phyloP scores from a whole-genome alignment of 2,329 filamentous ascomycete genomes.

The Golovinomyces cichoracearum region DNA sequence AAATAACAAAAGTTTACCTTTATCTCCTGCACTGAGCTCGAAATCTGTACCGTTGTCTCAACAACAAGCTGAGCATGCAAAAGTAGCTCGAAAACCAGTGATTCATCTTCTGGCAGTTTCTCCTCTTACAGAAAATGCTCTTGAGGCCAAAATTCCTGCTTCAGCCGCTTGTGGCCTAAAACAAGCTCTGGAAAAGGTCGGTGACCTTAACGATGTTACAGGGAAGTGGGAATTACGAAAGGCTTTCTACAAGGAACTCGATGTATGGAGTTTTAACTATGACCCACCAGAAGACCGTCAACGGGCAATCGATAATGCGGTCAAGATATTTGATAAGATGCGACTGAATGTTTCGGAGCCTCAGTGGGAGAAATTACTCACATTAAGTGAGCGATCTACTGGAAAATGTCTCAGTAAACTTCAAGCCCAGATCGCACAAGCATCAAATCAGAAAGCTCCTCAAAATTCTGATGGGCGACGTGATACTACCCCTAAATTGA shows the following conservation, averaged over 20 bases:
- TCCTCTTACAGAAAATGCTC: conserved; percentile 24
- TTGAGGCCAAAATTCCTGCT: conserved; percentile 26
- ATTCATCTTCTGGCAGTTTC: conserved; percentile 34
- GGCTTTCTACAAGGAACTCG: conserved; percentile 34
- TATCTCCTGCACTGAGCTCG: conserved; percentile 26
- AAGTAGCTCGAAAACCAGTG: conserved; percentile 25
- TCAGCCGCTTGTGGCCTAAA: conserved; percentile 25
- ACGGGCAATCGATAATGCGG: conserved; percentile 32
- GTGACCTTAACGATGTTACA: conserved; percentile 22
- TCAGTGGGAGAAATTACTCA: conserved; percentile 35
- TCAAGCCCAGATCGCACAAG: conserved; percentile 31
- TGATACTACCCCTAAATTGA: conserved; percentile 12
- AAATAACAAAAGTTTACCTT: conserved; percentile 20
- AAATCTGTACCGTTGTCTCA: conserved; percentile 26
- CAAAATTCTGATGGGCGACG: conserved; percentile 24
- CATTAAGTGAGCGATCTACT: conserved; percentile 29
- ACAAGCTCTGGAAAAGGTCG: conserved; percentile 30
- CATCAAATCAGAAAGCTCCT: conserved; percentile 26
- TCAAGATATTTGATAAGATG: conserved; percentile 32
- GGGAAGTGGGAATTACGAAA: conserved; percentile 31
- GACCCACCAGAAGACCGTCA: conserved; percentile 27
- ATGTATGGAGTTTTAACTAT: conserved; percentile 37
- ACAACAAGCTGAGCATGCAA: conserved; percentile 25
- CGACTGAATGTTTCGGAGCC: conserved; percentile 28
- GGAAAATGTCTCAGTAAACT: conserved; percentile 36